Conservation (phyloP, 208 protist species). For the Leishmania gerbilli region DNA sequence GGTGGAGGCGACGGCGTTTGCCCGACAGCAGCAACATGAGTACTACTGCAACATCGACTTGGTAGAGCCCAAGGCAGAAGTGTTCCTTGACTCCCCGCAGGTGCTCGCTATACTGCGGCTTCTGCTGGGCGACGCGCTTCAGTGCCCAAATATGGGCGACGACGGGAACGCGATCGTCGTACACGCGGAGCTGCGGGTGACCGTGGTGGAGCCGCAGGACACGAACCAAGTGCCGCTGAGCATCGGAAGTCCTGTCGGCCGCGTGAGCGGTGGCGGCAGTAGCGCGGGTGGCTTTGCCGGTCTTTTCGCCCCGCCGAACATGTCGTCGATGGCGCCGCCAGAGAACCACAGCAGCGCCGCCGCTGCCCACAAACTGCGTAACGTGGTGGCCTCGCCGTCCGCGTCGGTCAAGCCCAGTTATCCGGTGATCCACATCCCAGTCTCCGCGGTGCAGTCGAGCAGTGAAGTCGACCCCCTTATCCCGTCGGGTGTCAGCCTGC, state of each 20-base stretch:
- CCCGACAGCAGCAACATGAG: constrained; percentile 29
- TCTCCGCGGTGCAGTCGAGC: not conserved
- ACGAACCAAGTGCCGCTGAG: constrained; percentile 14
- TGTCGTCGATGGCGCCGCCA: not conserved
- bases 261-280: not conserved
- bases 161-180: constrained; percentile 30
- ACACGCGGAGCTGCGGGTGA: constrained; percentile 48
- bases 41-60: constrained; percentile 66
- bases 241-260: not conserved
- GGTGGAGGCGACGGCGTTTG: constrained; percentile 37
- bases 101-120: constrained; percentile 52
- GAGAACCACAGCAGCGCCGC: constrained; percentile 5
- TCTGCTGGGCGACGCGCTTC: constrained; percentile 43
- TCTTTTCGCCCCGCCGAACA: not conserved
- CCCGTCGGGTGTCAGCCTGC: not conserved
- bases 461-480: not conserved
- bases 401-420: not conserved
- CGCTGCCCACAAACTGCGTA: not conserved
- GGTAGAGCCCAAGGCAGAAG: constrained; percentile 50
- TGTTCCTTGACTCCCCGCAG: constrained; percentile 79
- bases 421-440: not conserved
- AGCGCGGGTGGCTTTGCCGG: not conserved
- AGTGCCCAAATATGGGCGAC: constrained; percentile 10
- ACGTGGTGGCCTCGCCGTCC: not conserved
- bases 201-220: constrained; percentile 40